Evolutionary conservation across 257 asterid species (phyloP).

Genomic region (Gynochthodes officinalis): DNA sequence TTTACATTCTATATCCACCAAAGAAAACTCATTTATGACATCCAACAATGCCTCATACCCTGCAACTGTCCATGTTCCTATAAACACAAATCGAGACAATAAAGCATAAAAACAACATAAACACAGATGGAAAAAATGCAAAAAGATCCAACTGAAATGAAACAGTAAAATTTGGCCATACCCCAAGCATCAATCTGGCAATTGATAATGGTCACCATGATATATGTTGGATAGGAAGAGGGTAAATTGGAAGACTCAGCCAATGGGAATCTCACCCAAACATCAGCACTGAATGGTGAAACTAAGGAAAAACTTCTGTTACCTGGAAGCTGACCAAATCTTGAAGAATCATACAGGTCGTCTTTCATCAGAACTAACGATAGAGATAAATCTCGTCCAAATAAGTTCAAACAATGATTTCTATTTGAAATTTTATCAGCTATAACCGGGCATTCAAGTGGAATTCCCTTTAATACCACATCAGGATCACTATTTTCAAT

Average conservation of each 20-base stretch:
- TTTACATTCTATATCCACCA: slow-evolving; percentile 48
- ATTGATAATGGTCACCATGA: slow-evolving; percentile 58
- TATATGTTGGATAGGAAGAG: slow-evolving; percentile 47
- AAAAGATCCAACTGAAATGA: slow-evolving; percentile 9
- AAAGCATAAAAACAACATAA: not conserved
- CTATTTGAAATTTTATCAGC: slow-evolving; percentile 52
- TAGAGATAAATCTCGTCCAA: slow-evolving; percentile 71
- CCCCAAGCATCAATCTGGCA: slow-evolving; percentile 69
- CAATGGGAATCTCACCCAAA: slow-evolving; percentile 77
- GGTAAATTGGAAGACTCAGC: slow-evolving; percentile 31
- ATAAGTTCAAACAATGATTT: slow-evolving; percentile 66
- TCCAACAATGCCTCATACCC: slow-evolving; percentile 59
- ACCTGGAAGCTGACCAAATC: slow-evolving; percentile 20
- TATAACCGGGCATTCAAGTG: slow-evolving; percentile 59
- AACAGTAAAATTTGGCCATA: slow-evolving; percentile 24
- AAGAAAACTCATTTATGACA: slow-evolving; percentile 63
- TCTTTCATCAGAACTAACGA: slow-evolving; percentile 45
- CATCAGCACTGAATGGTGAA: slow-evolving; percentile 62
- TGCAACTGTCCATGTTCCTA: slow-evolving; percentile 54
- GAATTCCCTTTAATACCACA: slow-evolving; percentile 54
- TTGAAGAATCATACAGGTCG: slow-evolving; percentile 34
- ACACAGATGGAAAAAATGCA: slow-evolving; percentile 1
- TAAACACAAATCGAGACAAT: slow-evolving; percentile 17
- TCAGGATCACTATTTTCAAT: slow-evolving; percentile 35
- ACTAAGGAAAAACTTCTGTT: slow-evolving; percentile 41